Base-by-base conservation (phyloP, 495 filamentous ascomycete genomes). In the Penicillium dipodomyicola region DNA sequence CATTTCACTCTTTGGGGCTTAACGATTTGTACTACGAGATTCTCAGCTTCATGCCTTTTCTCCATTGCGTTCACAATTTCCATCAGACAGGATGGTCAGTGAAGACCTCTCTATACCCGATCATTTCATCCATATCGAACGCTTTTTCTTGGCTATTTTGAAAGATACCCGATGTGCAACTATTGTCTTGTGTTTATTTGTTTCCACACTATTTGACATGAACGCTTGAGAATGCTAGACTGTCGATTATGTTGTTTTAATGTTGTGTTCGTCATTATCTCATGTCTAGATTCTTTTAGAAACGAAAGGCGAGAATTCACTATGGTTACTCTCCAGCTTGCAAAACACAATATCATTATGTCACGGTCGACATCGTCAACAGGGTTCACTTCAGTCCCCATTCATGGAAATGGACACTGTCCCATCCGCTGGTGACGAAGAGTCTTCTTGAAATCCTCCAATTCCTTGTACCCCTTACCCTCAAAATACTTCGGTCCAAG, bases 401-500 rank as follows among this genome's bases (percentile, higher is more conserved):
- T 65, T 65, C 47, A 67, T 9, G 67, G 57, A 42, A 84, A 84
- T 0, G 80, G 81, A 67, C 80, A 84, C 12, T 70, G 75, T 8
- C 69, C 75, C 50, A 59, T 67, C 37, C 78, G 65, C 57, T 72
- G 67, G 23, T 48, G 57, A 27, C 60, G 57, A 33, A 72, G 40
- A 25, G 15, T 51, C 48, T 72, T 69, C 59, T 67, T 72, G 20
- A 72, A 72, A 32, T 61, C 70, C 41, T 77, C 70, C 41, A 72
- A 64, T 57, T 81, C 76, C 25, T 80, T 75, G 3, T 66, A 55
- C 0, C 84, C 86, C 54, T 82, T 80, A 0, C 81, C 82, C 53
- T 80, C 77, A 55, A 86, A 76, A 15, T 70, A 73, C 29, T 67
- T 69, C 0, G 86, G 85, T 0, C 85, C 85, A n/a, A 87, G 56